Conservation (phyloP, 805 yeast species). For the Saccharomycopsis lassenensis region DNA sequence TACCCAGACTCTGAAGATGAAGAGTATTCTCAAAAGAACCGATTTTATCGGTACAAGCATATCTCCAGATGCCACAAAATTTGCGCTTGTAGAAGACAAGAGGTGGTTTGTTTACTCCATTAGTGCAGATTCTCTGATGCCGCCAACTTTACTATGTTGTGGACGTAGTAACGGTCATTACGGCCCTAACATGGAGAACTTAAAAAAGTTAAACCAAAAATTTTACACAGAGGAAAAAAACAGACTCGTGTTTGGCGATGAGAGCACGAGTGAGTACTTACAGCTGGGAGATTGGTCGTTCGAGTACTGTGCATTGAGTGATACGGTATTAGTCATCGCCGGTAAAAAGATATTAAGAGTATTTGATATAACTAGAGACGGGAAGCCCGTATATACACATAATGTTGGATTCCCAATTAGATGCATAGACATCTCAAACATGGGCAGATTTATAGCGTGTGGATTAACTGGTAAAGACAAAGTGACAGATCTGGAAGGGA, state of each 20-base stretch:
- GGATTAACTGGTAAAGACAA: slow-evolving; percentile 74
- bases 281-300: slow-evolving; percentile 17
- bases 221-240: slow-evolving; percentile 7
- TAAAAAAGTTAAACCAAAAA: slow-evolving; percentile 23
- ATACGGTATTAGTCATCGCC: slow-evolving; percentile 44
- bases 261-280: slow-evolving; percentile 26
- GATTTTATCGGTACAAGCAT: slow-evolving; percentile 40
- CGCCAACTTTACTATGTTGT: slow-evolving; percentile 52
- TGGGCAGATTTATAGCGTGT: slow-evolving; percentile 57
- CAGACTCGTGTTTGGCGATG: slow-evolving; percentile 20
- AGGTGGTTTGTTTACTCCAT: slow-evolving; percentile 68
- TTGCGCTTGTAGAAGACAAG: slow-evolving; percentile 55
- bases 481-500: slow-evolving; percentile 16
- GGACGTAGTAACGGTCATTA: slow-evolving; percentile 63
- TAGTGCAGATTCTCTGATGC: slow-evolving; percentile 29
- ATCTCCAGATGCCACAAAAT: slow-evolving; percentile 51
- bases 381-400: slow-evolving; percentile 58
- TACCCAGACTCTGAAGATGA: slow-evolving; percentile 35
- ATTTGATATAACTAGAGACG: slow-evolving; percentile 43
- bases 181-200: slow-evolving; percentile 38
- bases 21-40: slow-evolving; percentile 12
- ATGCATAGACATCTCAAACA: slow-evolving; percentile 61
- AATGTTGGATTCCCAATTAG: slow-evolving; percentile 65
- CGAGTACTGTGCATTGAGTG: slow-evolving; percentile 15
- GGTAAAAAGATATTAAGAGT: slow-evolving; percentile 63